phyloP scores from a whole-genome alignment of 495 filamentous ascomycete species.

The Hyaloscypha bicolor region DNA sequence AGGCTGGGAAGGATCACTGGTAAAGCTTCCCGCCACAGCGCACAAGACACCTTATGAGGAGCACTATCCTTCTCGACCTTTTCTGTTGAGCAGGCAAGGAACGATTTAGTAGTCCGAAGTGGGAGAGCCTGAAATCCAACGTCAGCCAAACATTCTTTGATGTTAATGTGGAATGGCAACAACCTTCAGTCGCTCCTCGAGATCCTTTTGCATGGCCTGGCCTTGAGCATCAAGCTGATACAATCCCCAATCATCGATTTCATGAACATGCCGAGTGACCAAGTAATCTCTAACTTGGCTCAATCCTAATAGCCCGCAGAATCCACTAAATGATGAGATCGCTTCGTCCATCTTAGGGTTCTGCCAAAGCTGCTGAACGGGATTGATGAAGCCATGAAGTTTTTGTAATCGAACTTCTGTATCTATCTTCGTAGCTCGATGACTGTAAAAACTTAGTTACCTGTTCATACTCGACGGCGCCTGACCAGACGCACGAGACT shows the following conservation, averaged over 20 bases:
- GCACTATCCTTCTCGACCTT: conserved; percentile 71
- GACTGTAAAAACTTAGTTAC: conserved; percentile 46
- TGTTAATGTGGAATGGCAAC: background rate
- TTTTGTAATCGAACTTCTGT: conserved; percentile 61
- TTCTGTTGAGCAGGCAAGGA: conserved; percentile 87
- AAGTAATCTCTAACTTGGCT: conserved; percentile 81
- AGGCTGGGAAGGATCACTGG: conserved; percentile 84
- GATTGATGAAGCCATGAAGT: conserved; percentile 72
- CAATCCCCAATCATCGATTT: conserved; percentile 80
- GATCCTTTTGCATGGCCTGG: conserved; percentile 70
- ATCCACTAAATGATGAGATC: conserved; percentile 75
- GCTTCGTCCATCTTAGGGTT: conserved; percentile 65
- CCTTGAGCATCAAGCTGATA: conserved; percentile 78
- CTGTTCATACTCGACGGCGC: background rate
- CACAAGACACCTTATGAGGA: conserved; percentile 69
- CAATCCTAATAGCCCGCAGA: conserved; percentile 78
- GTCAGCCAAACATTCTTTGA: conserved; percentile 20
- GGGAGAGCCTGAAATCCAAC: conserved; percentile 61
- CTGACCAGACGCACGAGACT: conserved; percentile 7
- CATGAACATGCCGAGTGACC: conserved; percentile 67
- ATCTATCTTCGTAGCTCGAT: conserved; percentile 80
- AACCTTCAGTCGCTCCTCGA: conserved; percentile 74
- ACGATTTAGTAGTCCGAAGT: conserved; percentile 82
- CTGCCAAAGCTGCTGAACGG: conserved; percentile 80
- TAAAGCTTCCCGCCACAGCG: conserved; percentile 81